Evolutionary conservation across 2,329 filamentous ascomycete genomes (phyloP).

Genomic region (Neopestalotiopsis sp.): DNA sequence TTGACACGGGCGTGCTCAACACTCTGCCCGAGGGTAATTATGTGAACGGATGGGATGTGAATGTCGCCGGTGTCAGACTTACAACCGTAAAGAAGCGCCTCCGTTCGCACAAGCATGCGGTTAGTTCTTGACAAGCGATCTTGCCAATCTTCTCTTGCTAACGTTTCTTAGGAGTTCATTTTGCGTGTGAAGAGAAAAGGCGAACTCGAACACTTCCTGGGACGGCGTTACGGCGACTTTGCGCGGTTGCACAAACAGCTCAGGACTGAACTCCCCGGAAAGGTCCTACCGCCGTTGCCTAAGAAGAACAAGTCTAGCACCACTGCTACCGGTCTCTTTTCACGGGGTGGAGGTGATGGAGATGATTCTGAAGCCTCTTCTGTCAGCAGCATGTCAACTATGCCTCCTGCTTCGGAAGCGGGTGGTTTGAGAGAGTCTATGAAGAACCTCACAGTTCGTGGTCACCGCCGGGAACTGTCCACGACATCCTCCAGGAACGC

Average conservation of each 20-base stretch:
- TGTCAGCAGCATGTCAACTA: slow-evolving; percentile 80
- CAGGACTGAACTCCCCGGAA: slow-evolving; percentile 86
- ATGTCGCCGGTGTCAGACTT: slow-evolving; percentile 87
- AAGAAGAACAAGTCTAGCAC: slow-evolving; percentile 89
- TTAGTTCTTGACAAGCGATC: slow-evolving; percentile 47
- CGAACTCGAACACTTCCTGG: slow-evolving; percentile 79
- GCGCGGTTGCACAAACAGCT: slow-evolving; percentile 78
- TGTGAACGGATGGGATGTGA: slow-evolving; percentile 96
- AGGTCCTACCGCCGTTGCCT: slow-evolving; percentile 83
- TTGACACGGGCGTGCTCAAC: slow-evolving; percentile 85
- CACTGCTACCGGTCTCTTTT: slow-evolving; percentile 64
- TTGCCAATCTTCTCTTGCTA: not conserved
- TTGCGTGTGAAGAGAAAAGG: slow-evolving; percentile 82
- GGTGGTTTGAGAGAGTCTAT: slow-evolving; percentile 39
- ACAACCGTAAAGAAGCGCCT: slow-evolving; percentile 84
- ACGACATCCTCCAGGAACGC: slow-evolving; percentile 39
- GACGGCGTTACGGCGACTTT: slow-evolving; percentile 89
- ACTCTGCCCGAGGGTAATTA: slow-evolving; percentile 90
- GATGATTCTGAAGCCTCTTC: slow-evolving; percentile 81
- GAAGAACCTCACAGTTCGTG: slow-evolving; percentile 50
- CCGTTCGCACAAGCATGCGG: slow-evolving; percentile 88
- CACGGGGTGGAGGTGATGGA: slow-evolving; percentile 54
- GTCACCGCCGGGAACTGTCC: slow-evolving; percentile 45
- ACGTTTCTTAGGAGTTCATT: slow-evolving; percentile 77
- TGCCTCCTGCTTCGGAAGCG: slow-evolving; percentile 35